Evolutionary conservation across 352 stramenopile genomes (phyloP).

Genomic region (Globisporangium mamillatum): DNA sequence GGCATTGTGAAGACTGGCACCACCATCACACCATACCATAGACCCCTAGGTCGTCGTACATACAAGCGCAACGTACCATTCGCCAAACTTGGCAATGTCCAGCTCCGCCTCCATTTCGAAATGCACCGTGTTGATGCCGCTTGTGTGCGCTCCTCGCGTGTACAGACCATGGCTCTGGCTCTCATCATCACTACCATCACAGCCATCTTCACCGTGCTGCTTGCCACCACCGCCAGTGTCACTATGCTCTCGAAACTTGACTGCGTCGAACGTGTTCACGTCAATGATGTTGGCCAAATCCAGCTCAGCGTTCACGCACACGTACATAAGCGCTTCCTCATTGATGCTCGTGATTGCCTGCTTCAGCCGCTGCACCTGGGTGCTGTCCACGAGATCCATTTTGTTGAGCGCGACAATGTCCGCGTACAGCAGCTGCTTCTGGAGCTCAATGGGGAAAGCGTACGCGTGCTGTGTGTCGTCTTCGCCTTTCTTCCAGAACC

Average conservation of each 20-base stretch:
- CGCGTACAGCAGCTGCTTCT: conserved; percentile 64
- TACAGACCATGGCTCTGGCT: conserved; percentile 3
- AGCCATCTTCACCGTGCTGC: not conserved
- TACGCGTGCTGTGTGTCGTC: conserved; percentile 16
- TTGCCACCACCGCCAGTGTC: conserved; percentile 8
- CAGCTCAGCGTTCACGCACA: conserved; percentile 52
- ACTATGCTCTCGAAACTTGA: conserved; percentile 40
- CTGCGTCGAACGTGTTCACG: conserved; percentile 70
- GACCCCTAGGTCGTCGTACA: not conserved
- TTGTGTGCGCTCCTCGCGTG: conserved; percentile 40
- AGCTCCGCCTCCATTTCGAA: conserved; percentile 48
- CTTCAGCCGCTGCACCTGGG: conserved; percentile 30
- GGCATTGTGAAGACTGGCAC: not conserved
- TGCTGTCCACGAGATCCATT: conserved; percentile 44
- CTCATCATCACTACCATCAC: not conserved
- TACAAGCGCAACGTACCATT: conserved; percentile 34
- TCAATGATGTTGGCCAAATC: conserved; percentile 54
- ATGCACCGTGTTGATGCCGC: conserved; percentile 51
- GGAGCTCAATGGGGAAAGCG: conserved; percentile 54
- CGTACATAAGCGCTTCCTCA: conserved; percentile 39
- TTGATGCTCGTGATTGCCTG: conserved; percentile 39
- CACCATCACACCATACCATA: not conserved
- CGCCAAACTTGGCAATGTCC: conserved; percentile 47
- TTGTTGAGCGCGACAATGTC: conserved; percentile 78
- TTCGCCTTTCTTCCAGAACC: conserved; percentile 27